phyloP scores from a whole-genome alignment of 1,284 basidiomycete species.

The Ceratobasidium sp. region DNA sequence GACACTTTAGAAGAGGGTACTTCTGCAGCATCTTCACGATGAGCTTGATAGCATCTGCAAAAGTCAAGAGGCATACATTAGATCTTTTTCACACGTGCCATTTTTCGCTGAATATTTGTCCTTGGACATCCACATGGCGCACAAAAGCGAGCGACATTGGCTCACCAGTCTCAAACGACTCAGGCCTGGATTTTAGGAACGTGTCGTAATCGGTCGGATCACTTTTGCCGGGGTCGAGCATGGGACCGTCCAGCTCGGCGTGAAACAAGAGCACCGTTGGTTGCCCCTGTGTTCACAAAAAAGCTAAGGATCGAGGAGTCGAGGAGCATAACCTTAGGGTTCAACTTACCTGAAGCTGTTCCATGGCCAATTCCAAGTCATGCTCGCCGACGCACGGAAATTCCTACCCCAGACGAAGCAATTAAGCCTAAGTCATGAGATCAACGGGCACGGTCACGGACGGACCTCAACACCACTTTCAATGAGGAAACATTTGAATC shows the following conservation, averaged over 20 bases:
- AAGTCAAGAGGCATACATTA: conserved; percentile 11
- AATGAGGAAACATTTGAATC: conserved; percentile 96
- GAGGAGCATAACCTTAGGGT: background rate
- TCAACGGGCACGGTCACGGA: conserved; percentile 38
- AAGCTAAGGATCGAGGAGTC: background rate
- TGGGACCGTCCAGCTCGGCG: conserved; percentile 75
- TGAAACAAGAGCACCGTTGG: conserved; percentile 85
- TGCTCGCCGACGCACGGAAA: conserved; percentile 83
- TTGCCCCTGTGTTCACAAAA: conserved; percentile 56
- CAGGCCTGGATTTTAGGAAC: conserved; percentile 85
- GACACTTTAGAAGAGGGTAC: conserved; percentile 79
- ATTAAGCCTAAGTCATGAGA: conserved; percentile 4
- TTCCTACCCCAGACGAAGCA: conserved; percentile 64
- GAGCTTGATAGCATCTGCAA: conserved; percentile 72
- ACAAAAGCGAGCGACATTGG: conserved; percentile 39
- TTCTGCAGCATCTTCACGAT: conserved; percentile 70
- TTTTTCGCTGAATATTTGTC: background rate
- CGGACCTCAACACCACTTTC: conserved; percentile 90
- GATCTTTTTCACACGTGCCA: conserved; percentile 17
- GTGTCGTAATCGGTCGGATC: conserved; percentile 74
- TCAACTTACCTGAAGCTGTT: conserved; percentile 69
- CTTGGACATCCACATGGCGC: conserved; percentile 12
- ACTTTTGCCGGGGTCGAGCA: conserved; percentile 50
- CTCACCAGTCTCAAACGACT: conserved; percentile 68
- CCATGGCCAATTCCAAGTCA: conserved; percentile 79